Base-by-base conservation (phyloP, 768 basidiomycete genomes). In the Amanita brunnescens region DNA sequence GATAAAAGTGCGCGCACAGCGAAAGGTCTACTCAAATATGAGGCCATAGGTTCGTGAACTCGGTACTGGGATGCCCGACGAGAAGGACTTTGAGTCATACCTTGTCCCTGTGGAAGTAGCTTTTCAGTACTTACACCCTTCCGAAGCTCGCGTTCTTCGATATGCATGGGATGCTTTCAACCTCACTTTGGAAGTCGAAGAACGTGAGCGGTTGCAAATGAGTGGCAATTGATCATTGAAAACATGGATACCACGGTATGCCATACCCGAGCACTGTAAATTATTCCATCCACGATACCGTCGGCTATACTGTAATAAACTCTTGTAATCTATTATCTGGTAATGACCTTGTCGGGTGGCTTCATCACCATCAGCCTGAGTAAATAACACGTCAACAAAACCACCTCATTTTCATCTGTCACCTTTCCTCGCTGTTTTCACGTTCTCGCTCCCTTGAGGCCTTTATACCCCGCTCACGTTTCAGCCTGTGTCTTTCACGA, bases 61-160 rank as follows among this genome's bases (percentile, higher is more conserved):
- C 29, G 70, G 72, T 13, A 83, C 81, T 10, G 75, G 77, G 6
- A 83, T 81, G 80, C 62, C 73, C 0, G 70, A 83, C 57, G 83
- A 84, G 58, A 61, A 71, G 54, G 59, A 68, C 43, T 85, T 73
- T 59, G 60, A 62, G 34, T 68, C 74, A 12, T 62, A 72, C 51
- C 60, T 83, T 10, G 41, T 79, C 2, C 48, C 63, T 0, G 59
- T 67, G n/a, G 68, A 77, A 0, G 70, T 77, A n/a, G 82, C 79
- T 2, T 13, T 70, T 34, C 2, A 51, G 8, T 38, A 41, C 2
- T 59, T 81, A 2, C 58, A 35, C n/a, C 58, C 58, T 0, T 2
- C 48, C 1, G 70, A 79, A 55, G 52, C 51, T 2, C 49, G 53
- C 0, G 64, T 79, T 10, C 58, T 76, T 4, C 5, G 51, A 5